Evolutionary conservation across 139 green algal species (phyloP).

Genomic region (Tetradesmus lagerheimii): DNA sequence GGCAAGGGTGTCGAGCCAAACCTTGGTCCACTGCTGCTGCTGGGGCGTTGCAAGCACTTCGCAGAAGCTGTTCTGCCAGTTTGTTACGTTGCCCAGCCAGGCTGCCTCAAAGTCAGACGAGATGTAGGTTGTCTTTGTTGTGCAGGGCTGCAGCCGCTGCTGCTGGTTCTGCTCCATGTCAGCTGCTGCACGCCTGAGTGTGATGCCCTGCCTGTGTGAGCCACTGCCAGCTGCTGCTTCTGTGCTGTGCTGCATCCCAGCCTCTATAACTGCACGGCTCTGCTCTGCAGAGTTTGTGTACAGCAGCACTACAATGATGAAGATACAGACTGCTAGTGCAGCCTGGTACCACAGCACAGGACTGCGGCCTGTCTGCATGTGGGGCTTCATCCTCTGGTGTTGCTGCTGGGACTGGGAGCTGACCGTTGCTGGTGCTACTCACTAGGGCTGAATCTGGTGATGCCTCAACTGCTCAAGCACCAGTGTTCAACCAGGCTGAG

Average conservation of each 20-base stretch:
- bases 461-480: no score
- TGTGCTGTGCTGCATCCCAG: not conserved
- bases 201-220: not conserved
- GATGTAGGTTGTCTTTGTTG: not conserved
- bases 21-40: not conserved
- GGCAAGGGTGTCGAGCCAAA: not conserved
- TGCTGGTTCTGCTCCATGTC: not conserved
- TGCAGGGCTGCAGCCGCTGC: no score
- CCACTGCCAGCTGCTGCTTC: not conserved
- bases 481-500: no score
- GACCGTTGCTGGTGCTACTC: no score
- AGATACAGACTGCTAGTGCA: not conserved
- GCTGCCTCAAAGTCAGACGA: not conserved
- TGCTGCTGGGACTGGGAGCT: no score
- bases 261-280: not conserved
- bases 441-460: no score
- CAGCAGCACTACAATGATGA: not conserved
- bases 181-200: not conserved
- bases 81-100: constrained; percentile 3
- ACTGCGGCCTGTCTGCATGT: not conserved
- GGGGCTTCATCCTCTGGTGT: no score
- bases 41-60: not conserved
- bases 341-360: not conserved
- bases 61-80: constrained; percentile 10
- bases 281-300: not conserved